Percentiles rank a stretch among this genome's conserved stretches.
Conservation (phyloP, 2,329 filamentous ascomycete species). For the Boeremia lycopersici region DNA sequence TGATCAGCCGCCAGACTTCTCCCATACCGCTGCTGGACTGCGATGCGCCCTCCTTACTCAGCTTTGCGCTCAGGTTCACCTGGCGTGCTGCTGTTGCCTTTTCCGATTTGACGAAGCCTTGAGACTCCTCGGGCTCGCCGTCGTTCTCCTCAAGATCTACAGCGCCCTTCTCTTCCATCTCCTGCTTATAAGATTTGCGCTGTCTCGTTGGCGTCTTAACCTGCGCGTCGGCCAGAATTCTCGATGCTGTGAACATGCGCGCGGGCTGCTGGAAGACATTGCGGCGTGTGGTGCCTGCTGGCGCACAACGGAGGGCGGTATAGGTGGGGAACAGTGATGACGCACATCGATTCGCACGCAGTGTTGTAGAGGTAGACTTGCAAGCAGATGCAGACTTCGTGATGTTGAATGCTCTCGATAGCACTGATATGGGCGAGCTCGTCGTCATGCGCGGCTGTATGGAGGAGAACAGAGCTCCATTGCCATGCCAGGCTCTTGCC, state of each 20-base stretch:
- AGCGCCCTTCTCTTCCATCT: constrained; percentile 46
- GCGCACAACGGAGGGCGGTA: constrained; percentile 20
- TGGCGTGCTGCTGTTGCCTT: constrained; percentile 86
- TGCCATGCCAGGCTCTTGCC: constrained; percentile 44
- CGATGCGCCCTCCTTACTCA: constrained; percentile 67
- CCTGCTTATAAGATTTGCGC: constrained; percentile 47
- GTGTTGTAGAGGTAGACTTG: neutral
- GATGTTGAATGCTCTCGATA: constrained; percentile 24
- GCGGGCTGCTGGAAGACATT: constrained; percentile 33
- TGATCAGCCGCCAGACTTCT: constrained; percentile 86
- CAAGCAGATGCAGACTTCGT: constrained; percentile 12
- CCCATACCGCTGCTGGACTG: constrained; percentile 61
- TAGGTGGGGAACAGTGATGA: constrained; percentile 21
- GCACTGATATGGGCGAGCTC: constrained; percentile 18
- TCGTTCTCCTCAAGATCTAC: constrained; percentile 48
- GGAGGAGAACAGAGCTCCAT: constrained; percentile 42
- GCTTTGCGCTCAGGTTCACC: constrained; percentile 83
- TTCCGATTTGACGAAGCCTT: constrained; percentile 75
- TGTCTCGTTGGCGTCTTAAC: constrained; percentile 22
- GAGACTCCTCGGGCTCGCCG: constrained; percentile 61
- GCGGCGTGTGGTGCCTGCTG: constrained; percentile 29
- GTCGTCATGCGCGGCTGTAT: constrained; percentile 36
- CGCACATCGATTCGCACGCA: constrained; percentile 11
- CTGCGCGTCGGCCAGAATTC: constrained; percentile 33
- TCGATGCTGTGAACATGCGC: constrained; percentile 39